These are phyloP conservation scores for Stenocarpella maydis DNA, from an alignment of 2,329 filamentous ascomycete species.

Conservation along the genomic window DNA sequence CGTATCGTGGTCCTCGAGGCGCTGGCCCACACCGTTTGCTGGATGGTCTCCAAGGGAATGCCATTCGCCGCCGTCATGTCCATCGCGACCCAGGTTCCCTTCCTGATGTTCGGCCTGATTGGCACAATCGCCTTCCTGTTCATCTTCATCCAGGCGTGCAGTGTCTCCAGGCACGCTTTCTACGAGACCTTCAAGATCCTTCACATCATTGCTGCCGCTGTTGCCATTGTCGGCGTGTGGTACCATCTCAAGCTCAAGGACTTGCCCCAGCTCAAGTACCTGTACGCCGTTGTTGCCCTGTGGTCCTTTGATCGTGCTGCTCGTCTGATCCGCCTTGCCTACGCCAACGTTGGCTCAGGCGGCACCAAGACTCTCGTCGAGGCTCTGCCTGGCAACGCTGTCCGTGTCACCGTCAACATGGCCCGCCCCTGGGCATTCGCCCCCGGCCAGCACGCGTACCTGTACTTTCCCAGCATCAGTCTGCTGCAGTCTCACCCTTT, in stretches of 20 bases:
- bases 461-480: conserved; percentile 78
- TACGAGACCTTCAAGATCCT: conserved; percentile 81
- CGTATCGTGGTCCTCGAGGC: conserved; percentile 77
- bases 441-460: conserved; percentile 80
- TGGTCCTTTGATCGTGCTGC: conserved; percentile 72
- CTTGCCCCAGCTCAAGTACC: conserved; percentile 64
- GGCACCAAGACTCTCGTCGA: conserved; percentile 76
- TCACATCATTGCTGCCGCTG: conserved; percentile 71
- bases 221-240: conserved; percentile 70
- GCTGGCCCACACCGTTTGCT: conserved; percentile 71
- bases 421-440: conserved; percentile 79
- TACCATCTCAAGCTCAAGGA: conserved; percentile 67
- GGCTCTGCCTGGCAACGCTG: conserved; percentile 78
- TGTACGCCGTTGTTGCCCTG: conserved; percentile 69
- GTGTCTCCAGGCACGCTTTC: conserved; percentile 77
- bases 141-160: conserved; percentile 74
- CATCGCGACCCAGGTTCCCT: conserved; percentile 48
- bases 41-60: conserved; percentile 50
- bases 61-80: conserved; percentile 59
- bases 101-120: conserved; percentile 70
- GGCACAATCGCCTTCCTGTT: conserved; percentile 67
- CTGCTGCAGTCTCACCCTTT: conserved; percentile 82
- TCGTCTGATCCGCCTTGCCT: conserved; percentile 67
- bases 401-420: conserved; percentile 76
- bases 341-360: conserved; percentile 72